Conservation (phyloP, 2,329 filamentous ascomycete species). For the Sclerotinia spermophila region DNA sequence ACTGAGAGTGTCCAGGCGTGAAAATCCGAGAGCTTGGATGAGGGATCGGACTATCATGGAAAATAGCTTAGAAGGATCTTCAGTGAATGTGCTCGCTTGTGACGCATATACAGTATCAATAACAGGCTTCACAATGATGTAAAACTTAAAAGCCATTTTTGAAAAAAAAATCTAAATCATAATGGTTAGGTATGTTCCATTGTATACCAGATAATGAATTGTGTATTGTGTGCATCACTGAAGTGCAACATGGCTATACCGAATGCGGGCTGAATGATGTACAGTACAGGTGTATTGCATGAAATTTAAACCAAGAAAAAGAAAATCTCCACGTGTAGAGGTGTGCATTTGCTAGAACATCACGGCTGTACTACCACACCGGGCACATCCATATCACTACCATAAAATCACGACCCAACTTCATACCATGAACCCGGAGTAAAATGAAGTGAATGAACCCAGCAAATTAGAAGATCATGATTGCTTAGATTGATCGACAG, state of each 20-base stretch:
- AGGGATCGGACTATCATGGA: conserved; percentile 17
- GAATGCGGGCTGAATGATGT: conserved; percentile 11
- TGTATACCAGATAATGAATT: conserved; percentile 1
- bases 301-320: conserved; percentile 8
- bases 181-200: conserved; percentile 7
- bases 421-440: conserved; percentile 13
- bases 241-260: conserved; percentile 12
- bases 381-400: neutral
- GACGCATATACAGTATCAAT: conserved; percentile 12
- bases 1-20: conserved; percentile 9
- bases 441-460: neutral
- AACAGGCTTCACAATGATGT: neutral
- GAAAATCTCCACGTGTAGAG: conserved; percentile 17
- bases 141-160: neutral
- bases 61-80: conserved; percentile 9
- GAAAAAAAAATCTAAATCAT: neutral
- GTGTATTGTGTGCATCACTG: neutral
- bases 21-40: conserved; percentile 19
- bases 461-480: conserved; percentile 10
- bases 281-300: conserved; percentile 15
- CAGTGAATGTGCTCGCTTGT: conserved; percentile 13
- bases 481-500: conserved; percentile 20
- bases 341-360: conserved; percentile 10
- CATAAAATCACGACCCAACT: conserved; percentile 15
- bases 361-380: conserved; percentile 17